phyloP scores from a whole-genome alignment of 805 yeast species.

The Myxozyma lipomycoides region DNA sequence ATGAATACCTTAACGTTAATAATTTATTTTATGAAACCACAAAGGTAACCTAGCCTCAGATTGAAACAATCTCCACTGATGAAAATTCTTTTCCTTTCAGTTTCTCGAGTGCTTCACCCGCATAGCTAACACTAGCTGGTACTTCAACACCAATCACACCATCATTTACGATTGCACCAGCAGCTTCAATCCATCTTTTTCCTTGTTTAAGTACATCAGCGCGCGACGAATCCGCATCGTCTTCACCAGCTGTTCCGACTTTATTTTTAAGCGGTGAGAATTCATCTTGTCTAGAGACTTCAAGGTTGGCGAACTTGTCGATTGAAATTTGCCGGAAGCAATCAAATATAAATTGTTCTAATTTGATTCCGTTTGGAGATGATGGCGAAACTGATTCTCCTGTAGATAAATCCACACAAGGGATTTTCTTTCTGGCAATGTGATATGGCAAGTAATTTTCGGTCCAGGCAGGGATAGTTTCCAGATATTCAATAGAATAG shows the following conservation, averaged over 20 bases:
- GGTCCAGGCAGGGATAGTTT: slow-evolving; percentile 62
- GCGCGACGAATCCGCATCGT: slow-evolving; percentile 80
- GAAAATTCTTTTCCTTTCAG: slow-evolving; percentile 47
- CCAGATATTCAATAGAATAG: slow-evolving; percentile 75
- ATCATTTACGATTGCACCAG: slow-evolving; percentile 50
- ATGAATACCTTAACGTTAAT: neutral
- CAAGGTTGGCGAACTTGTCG: slow-evolving; percentile 79
- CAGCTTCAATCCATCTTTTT: slow-evolving; percentile 63
- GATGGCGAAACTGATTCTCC: slow-evolving; percentile 57
- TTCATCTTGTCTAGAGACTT: slow-evolving; percentile 79
- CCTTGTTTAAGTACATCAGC: slow-evolving; percentile 60
- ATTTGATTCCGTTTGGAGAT: slow-evolving; percentile 82
- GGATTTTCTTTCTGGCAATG: slow-evolving; percentile 86
- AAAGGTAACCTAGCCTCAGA: neutral
- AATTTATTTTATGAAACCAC: neutral
- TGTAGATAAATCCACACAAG: slow-evolving; percentile 48
- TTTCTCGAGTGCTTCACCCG: slow-evolving; percentile 62
- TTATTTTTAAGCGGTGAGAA: slow-evolving; percentile 94
- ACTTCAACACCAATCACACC: slow-evolving; percentile 64
- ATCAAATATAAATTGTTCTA: slow-evolving; percentile 96
- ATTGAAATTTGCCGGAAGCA: slow-evolving; percentile 78
- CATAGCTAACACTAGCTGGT: slow-evolving; percentile 65
- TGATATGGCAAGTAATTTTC: slow-evolving; percentile 81
- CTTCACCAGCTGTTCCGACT: slow-evolving; percentile 44
- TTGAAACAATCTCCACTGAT: slow-evolving; percentile 3